Conservation (phyloP, 345 rosid species). For the Streptanthus diversifolius region DNA sequence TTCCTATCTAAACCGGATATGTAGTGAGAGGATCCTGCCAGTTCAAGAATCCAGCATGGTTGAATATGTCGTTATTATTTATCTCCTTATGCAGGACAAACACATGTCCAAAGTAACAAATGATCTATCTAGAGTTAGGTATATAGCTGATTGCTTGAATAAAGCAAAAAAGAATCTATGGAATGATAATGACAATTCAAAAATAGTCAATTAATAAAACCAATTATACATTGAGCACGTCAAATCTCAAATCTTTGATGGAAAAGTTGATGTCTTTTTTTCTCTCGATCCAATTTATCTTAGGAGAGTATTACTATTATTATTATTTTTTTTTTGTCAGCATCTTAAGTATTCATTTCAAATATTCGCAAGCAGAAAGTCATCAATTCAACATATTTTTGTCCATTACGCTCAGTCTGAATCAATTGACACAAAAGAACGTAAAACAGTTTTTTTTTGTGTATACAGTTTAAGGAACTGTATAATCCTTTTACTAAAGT, state of each 20-base stretch:
- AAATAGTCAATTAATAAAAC: background rate
- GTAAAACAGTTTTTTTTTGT: background rate
- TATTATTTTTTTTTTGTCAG: background rate
- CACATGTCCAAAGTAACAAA: background rate
- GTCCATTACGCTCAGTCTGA: background rate
- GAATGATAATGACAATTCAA: conserved; percentile 3
- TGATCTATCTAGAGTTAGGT: background rate
- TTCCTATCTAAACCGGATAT: background rate
- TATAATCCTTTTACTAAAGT: background rate
- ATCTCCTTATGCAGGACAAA: no score
- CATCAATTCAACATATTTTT: no score
- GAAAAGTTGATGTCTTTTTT: background rate
- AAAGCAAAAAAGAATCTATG: no score
- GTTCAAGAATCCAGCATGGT: background rate
- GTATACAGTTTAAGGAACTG: no score
- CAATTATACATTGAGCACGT: background rate
- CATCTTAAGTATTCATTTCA: background rate
- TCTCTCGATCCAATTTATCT: background rate
- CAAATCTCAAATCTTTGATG: background rate
- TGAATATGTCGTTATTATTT: background rate
- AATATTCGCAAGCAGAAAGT: background rate
- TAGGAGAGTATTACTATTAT: background rate
- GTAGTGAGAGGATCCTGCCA: background rate
- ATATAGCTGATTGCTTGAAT: background rate
- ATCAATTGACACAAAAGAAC: background rate